Percentiles rank a stretch among this genome's conserved stretches.
Conservation (phyloP, 345 rosid genomes). For the Reutealis trisperma region DNA sequence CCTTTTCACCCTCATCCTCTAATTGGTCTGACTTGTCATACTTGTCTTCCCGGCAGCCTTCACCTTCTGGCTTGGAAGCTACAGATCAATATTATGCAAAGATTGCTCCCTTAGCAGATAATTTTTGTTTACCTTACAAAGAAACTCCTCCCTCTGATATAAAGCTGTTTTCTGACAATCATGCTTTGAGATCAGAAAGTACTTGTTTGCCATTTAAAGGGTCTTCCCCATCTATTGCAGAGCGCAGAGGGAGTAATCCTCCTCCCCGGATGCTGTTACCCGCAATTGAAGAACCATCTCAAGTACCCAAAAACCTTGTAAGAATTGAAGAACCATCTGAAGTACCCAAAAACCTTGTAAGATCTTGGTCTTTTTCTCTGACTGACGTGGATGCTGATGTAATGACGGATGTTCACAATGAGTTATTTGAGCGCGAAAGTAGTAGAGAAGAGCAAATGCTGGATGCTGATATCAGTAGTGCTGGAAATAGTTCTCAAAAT, state of each 20-base stretch:
- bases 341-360: slow-evolving; percentile 33
- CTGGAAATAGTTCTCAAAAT: slow-evolving; percentile 19
- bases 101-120: slow-evolving; percentile 28
- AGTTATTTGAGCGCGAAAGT: slow-evolving; percentile 31
- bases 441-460: slow-evolving; percentile 38
- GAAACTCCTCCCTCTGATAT: slow-evolving; percentile 31
- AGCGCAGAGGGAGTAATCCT: slow-evolving; percentile 67
- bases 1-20: slow-evolving; percentile 70
- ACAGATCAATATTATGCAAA: slow-evolving; percentile 31
- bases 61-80: slow-evolving; percentile 56
- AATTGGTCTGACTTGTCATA: slow-evolving; percentile 68
- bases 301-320: slow-evolving; percentile 32
- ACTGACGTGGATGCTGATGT: slow-evolving; percentile 40
- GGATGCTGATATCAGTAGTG: slow-evolving; percentile 31
- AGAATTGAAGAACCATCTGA: slow-evolving; percentile 39
- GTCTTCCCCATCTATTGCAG: slow-evolving; percentile 53
- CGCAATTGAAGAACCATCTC: slow-evolving; percentile 38
- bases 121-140: slow-evolving; percentile 27
- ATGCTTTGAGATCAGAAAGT: slow-evolving; percentile 26
- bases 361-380: slow-evolving; percentile 58
- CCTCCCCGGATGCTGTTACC: slow-evolving; percentile 53
- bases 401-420: slow-evolving; percentile 31
- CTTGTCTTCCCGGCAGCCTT: slow-evolving; percentile 62
- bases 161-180: slow-evolving; percentile 26
- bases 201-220: slow-evolving; percentile 33